Percentiles rank a stretch among this genome's conserved stretches.
These are phyloP conservation scores for Hypoxylon sp. DNA, from an alignment of 2,329 filamentous ascomycete species.

Conservation along the genomic window DNA sequence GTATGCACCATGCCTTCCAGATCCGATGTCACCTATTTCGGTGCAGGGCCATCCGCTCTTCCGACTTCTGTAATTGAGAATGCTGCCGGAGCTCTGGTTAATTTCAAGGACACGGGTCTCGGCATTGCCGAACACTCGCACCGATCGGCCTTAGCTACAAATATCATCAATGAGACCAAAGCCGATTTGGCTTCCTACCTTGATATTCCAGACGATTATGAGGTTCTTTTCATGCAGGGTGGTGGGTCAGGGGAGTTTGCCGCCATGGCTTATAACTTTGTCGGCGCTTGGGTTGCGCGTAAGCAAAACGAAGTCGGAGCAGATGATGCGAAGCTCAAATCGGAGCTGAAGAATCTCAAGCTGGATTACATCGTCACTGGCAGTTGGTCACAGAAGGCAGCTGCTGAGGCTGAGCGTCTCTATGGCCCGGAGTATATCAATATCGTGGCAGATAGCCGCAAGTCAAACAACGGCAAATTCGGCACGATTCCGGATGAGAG, in stretches of 20 bases:
- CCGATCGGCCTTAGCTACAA: slow-evolving; percentile 78
- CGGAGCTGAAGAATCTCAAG: slow-evolving; percentile 72
- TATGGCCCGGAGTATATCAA: slow-evolving; percentile 84
- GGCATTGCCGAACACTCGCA: slow-evolving; percentile 92
- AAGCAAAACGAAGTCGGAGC: slow-evolving; percentile 59
- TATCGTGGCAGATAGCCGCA: slow-evolving; percentile 73
- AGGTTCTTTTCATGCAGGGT: slow-evolving; percentile 86
- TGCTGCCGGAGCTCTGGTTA: slow-evolving; percentile 79
- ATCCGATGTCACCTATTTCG: slow-evolving; percentile 69
- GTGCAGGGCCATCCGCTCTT: slow-evolving; percentile 87
- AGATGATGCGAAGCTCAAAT: slow-evolving; percentile 63
- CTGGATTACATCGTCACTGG: slow-evolving; percentile 92
- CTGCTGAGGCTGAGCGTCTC: slow-evolving; percentile 80
- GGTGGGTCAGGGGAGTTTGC: slow-evolving; percentile 89
- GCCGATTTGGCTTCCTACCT: slow-evolving; percentile 76
- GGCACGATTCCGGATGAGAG: slow-evolving; percentile 81
- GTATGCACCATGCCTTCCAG: slow-evolving; percentile 37
- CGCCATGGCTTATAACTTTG: slow-evolving; percentile 83
- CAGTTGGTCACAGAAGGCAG: slow-evolving; percentile 89
- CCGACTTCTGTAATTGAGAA: slow-evolving; percentile 82
- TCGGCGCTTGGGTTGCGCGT: slow-evolving; percentile 81
- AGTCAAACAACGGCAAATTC: slow-evolving; percentile 80
- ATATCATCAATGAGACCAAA: slow-evolving; percentile 83
- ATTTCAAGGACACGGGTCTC: slow-evolving; percentile 82
- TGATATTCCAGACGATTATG: slow-evolving; percentile 86